phyloP scores from a whole-genome alignment of 805 yeast species.

The Metschnikowia corniflorae region DNA sequence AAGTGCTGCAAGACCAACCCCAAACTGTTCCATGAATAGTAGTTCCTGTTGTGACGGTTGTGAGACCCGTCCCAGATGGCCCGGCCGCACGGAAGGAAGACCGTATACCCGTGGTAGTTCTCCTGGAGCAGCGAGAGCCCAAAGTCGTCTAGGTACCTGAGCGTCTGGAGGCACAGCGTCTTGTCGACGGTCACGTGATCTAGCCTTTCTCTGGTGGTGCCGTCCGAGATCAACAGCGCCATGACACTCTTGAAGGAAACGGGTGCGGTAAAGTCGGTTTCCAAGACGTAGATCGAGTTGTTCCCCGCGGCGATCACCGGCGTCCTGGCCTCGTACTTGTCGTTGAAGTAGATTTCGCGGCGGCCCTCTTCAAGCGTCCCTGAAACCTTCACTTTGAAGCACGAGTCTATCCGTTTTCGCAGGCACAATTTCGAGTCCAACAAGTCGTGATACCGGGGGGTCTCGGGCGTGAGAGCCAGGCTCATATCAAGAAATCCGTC shows the following conservation, averaged over 20 bases:
- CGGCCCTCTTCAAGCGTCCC: conserved; percentile 15
- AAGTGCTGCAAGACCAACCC: conserved; percentile 61
- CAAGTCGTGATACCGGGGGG: conserved; percentile 29
- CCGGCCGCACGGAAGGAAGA: conserved; percentile 70
- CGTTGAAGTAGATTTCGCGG: conserved; percentile 45
- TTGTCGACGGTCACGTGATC: conserved; percentile 34
- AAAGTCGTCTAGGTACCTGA: conserved; percentile 52
- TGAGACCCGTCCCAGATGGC: conserved; percentile 13
- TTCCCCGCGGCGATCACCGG: conserved; percentile 52
- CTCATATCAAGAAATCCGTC: conserved; percentile 39
- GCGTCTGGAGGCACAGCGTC: conserved; percentile 56
- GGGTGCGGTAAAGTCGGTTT: conserved; percentile 62
- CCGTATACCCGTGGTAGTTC: conserved; percentile 63
- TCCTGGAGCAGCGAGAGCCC: conserved; percentile 50
- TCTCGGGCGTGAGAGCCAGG: conserved; percentile 2
- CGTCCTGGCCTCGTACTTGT: conserved; percentile 46
- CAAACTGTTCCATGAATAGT: conserved; percentile 58
- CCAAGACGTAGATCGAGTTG: conserved; percentile 62
- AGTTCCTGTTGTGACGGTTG: conserved; percentile 6
- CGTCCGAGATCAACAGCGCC: conserved; percentile 41
- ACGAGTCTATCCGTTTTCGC: conserved; percentile 55
- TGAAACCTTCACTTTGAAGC: conserved; percentile 42
- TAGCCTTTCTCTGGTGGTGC: conserved; percentile 23
- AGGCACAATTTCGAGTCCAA: conserved; percentile 54
- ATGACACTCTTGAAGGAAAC: conserved; percentile 59